A percentile compares a stretch with the other conserved stretches of the same genome.
These are phyloP conservation scores for Scortechinia acanthostroma DNA, from an alignment of 2,329 filamentous ascomycete genomes.

Conservation along the genomic window DNA sequence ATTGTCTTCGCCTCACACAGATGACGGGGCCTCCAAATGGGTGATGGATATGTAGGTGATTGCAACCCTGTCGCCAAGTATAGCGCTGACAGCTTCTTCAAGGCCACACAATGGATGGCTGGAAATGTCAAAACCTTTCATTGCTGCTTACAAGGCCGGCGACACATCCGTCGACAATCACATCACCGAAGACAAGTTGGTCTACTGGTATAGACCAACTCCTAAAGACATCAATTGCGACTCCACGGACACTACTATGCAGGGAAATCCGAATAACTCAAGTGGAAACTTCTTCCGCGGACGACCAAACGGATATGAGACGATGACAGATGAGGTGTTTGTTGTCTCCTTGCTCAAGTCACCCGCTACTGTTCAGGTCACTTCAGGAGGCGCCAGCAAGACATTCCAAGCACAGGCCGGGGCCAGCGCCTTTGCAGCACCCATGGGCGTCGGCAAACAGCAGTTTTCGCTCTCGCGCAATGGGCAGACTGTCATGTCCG, in stretches of 20 bases:
- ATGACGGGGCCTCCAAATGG: constrained; percentile 35
- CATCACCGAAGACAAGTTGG: constrained; percentile 36
- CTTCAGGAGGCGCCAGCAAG: constrained; percentile 31
- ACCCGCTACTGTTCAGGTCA: constrained; percentile 31
- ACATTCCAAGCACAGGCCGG: constrained; percentile 36
- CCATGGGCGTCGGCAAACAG: constrained; percentile 37
- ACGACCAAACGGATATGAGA: constrained; percentile 38
- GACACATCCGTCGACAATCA: constrained; percentile 25
- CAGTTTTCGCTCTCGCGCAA: constrained; percentile 34
- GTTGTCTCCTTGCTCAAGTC: constrained; percentile 39
- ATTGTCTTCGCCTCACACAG: constrained; percentile 25
- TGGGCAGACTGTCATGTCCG: constrained; percentile 29
- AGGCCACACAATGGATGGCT: constrained; percentile 43
- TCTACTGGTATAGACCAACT: constrained; percentile 48
- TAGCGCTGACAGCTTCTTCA: not conserved
- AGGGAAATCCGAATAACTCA: constrained; percentile 27
- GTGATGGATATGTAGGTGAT: constrained; percentile 32
- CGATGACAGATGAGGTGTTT: constrained; percentile 39
- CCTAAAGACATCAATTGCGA: constrained; percentile 36
- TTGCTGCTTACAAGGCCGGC: constrained; percentile 40
- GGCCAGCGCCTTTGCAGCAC: constrained; percentile 30
- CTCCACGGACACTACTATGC: constrained; percentile 38
- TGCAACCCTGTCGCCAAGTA: not conserved
- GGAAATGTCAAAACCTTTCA: constrained; percentile 42
- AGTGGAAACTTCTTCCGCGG: constrained; percentile 43